Percentiles rank a stretch among this genome's conserved stretches.
Conservation (phyloP, 768 basidiomycete genomes). For the Candolleomyces aberdarensis region DNA sequence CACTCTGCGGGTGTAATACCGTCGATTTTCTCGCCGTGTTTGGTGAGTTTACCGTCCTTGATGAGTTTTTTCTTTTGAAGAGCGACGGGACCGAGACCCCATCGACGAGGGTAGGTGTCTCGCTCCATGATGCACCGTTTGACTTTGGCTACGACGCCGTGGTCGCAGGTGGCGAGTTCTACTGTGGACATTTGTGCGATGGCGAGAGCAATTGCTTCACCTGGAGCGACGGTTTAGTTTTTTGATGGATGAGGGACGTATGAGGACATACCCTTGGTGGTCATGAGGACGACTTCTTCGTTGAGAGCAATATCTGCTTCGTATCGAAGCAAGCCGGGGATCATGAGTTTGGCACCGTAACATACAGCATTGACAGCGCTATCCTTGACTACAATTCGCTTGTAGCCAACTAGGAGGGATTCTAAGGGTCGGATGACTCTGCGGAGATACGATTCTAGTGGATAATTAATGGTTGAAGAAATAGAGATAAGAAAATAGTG, state of each 20-base stretch:
- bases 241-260: slow-evolving; percentile 2
- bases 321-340: slow-evolving; percentile 95
- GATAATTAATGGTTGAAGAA: slow-evolving; percentile 2
- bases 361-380: slow-evolving; percentile 99
- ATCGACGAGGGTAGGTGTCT: slow-evolving; percentile 95
- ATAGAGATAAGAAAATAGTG: neutral
- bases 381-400: slow-evolving; percentile 98
- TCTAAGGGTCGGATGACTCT: slow-evolving; percentile 94
- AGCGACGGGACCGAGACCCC: slow-evolving; percentile 98
- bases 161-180: slow-evolving; percentile 96
- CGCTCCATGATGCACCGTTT: slow-evolving; percentile 99
- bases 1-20: slow-evolving; percentile 88
- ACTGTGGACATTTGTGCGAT: slow-evolving; percentile 99
- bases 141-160: slow-evolving; percentile 98
- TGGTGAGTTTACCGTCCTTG: slow-evolving; percentile 96
- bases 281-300: slow-evolving; percentile 98
- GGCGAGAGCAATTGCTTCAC: slow-evolving; percentile 91
- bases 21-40: slow-evolving; percentile 86
- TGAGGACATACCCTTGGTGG: slow-evolving; percentile 75
- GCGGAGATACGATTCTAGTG: slow-evolving; percentile 89
- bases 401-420: slow-evolving; percentile 91
- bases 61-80: slow-evolving; percentile 97
- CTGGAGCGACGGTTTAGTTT: slow-evolving; percentile 28
- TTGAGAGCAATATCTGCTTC: slow-evolving; percentile 91
- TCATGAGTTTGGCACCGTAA: slow-evolving; percentile 99